Percentiles rank a stretch among this genome's conserved stretches.
Conservation (phyloP, 108 stramenopile species). For the Skeletonema tropicum region DNA sequence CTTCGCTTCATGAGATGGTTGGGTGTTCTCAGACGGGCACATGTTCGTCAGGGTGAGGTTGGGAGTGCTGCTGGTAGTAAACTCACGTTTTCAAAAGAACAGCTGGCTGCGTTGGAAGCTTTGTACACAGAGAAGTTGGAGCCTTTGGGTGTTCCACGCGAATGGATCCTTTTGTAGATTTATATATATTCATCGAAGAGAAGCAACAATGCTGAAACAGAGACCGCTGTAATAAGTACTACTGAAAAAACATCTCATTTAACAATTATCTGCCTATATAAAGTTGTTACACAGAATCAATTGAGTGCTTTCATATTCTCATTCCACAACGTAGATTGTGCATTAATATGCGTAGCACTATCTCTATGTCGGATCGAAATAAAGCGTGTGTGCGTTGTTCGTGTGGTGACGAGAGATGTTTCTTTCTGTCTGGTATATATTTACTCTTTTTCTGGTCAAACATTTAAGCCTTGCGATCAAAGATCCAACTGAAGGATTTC, state of each 20-base stretch:
- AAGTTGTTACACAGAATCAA: neutral
- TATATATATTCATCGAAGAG: too few relatives aligned
- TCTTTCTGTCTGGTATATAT: neutral
- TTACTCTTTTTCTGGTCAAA: neutral
- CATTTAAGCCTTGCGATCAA: slow-evolving; percentile 68
- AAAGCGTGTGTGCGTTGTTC: neutral
- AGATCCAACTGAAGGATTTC: slow-evolving; percentile 81
- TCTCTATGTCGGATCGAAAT: neutral
- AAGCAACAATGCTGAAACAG: neutral
- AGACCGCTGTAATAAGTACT: neutral
- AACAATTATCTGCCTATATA: neutral
- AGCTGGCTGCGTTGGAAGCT: neutral
- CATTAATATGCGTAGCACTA: too few relatives aligned
- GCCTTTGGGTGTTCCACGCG: neutral
- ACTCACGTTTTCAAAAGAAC: neutral
- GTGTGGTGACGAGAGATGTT: slow-evolving; percentile 1
- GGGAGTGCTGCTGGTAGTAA: too few relatives aligned
- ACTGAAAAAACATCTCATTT: neutral
- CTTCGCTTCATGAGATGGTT: too few relatives aligned
- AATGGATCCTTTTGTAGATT: neutral
- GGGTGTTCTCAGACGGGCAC: too few relatives aligned
- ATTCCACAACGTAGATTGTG: neutral
- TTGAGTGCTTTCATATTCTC: neutral
- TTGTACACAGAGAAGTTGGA: neutral
- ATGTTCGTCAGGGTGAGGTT: too few relatives aligned